Evolutionary conservation across 805 yeast species (phyloP), one percentile per base, ranked within the genome.

Genomic region (Cyberlindnera sargentensis): DNA sequence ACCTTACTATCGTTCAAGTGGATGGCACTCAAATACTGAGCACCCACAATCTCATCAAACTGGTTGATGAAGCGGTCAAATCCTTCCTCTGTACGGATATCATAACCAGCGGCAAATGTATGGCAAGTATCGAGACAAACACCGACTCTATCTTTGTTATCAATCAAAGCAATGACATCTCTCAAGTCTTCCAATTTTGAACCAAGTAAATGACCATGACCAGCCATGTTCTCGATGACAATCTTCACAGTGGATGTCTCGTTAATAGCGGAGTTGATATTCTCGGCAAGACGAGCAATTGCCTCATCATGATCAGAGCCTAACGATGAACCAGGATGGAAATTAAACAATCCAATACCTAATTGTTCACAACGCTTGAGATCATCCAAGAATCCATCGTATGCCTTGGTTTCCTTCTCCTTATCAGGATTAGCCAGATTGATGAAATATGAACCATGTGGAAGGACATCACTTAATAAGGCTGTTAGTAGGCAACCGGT

Each of bases 91-190:
- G 73, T 72, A n/a, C 80, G 65, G 37, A 93, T 72, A 58, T 93
- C 97, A 60, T 86, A 90, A 2, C 99, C 99, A 2, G 98, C 96
- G 1, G 98, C 96, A 69, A 86, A 89, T 0, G 96, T 72, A 63
- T 93, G 99, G 61, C 99, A 93, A 0, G 98, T 93, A 61, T 93
- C 99, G 11, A 93, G 73, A 60, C 99, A 93, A 1, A 93, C 95
- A 4, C 99, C 98, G n/a, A 93, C 82, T 44, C 99, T 72, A 1
- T 65, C 59, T 62, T 90, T 90, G 57, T 89, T 76, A 1, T 88
- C 84, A n/a, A 93, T 76, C 70, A 78, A 57, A 32, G 76, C 82
- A 36, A 93, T 87, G 11, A 93, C 90, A 24, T 73, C 75, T 28
- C 73, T 68, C 39, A 93, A 69, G 57, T 93, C 98, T 50, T 84